phyloP scores from a whole-genome alignment of 1,284 basidiomycete species.

The Amylostereum areolatum region DNA sequence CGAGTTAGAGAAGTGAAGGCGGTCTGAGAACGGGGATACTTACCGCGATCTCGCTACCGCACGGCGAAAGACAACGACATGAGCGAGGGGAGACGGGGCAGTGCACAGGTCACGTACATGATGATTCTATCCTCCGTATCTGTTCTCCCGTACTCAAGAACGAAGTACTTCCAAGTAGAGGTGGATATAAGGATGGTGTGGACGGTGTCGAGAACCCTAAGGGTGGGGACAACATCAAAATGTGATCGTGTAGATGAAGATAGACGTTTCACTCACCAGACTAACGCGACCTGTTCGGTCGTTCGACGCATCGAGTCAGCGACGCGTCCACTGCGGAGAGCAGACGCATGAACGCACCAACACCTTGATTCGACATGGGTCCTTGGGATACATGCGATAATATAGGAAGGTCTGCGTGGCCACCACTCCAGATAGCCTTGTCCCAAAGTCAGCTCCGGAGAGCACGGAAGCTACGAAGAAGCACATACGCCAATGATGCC shows the following conservation, averaged over 20 bases:
- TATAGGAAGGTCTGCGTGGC: slow-evolving; percentile 11
- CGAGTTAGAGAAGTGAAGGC: not conserved
- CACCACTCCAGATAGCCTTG: slow-evolving; percentile 10
- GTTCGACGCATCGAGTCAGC: too few species aligned
- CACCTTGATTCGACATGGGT: slow-evolving; percentile 4
- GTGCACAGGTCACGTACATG: not conserved
- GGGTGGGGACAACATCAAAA: slow-evolving; percentile 1
- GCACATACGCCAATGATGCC: slow-evolving; percentile 3
- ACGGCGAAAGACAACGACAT: slow-evolving; percentile 15
- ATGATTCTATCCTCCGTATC: not conserved
- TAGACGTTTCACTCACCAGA: not conserved
- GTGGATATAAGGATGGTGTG: not conserved
- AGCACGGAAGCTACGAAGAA: not conserved
- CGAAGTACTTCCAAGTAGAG: not conserved
- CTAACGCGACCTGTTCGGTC: slow-evolving; percentile 1
- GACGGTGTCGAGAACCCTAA: not conserved
- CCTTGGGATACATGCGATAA: slow-evolving; percentile 9
- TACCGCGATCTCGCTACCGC: slow-evolving; percentile 37
- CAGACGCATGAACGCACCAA: slow-evolving; percentile 3
- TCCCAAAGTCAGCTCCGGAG: not conserved
- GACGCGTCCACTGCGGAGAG: too few species aligned
- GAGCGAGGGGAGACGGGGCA: not conserved
- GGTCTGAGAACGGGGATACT: slow-evolving; percentile 11
- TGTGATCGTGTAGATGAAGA: not conserved
- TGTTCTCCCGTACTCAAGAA: not conserved